Evolutionary conservation across 2,329 filamentous ascomycete species (phyloP).

Genomic region (Domatiomyces globalis): DNA sequence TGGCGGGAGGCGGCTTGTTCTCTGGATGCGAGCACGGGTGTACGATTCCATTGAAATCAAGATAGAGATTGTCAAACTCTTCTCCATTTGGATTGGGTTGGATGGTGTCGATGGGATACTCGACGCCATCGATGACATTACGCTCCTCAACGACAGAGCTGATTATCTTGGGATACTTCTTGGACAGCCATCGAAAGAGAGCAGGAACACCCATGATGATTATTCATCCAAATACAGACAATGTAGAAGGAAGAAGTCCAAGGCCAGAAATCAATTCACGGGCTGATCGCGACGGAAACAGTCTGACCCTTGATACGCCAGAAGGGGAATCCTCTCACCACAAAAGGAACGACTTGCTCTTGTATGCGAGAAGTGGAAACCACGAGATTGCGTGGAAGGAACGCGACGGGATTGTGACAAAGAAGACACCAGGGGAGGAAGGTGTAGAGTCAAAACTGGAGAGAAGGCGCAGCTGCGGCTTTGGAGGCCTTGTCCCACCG

Average conservation of each 20-base stretch:
- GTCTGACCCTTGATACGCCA: neutral
- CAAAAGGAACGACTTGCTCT: neutral
- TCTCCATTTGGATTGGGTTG: conserved; percentile 89
- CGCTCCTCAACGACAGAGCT: conserved; percentile 78
- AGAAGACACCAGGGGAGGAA: neutral
- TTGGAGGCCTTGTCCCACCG: neutral
- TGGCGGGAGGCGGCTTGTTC: conserved; percentile 74
- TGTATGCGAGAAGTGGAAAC: neutral
- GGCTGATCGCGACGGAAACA: neutral
- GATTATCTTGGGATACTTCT: conserved; percentile 96
- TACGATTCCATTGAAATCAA: conserved; percentile 99
- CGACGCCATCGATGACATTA: conserved; percentile 68
- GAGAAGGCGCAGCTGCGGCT: neutral
- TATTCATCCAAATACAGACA: neutral
- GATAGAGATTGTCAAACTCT: conserved; percentile 93
- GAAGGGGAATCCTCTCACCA: neutral
- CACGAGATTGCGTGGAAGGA: neutral
- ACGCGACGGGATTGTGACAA: neutral
- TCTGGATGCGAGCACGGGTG: conserved; percentile 98
- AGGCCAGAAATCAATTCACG: neutral
- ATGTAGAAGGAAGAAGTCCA: neutral
- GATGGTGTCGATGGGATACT: conserved; percentile 72
- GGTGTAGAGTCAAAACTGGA: neutral
- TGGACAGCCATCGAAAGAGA: conserved; percentile 90
- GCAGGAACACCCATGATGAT: conserved; percentile 76